Evolutionary conservation across 495 filamentous ascomycete genomes (phyloP).

Genomic region (Trichoderma asperelloides): DNA sequence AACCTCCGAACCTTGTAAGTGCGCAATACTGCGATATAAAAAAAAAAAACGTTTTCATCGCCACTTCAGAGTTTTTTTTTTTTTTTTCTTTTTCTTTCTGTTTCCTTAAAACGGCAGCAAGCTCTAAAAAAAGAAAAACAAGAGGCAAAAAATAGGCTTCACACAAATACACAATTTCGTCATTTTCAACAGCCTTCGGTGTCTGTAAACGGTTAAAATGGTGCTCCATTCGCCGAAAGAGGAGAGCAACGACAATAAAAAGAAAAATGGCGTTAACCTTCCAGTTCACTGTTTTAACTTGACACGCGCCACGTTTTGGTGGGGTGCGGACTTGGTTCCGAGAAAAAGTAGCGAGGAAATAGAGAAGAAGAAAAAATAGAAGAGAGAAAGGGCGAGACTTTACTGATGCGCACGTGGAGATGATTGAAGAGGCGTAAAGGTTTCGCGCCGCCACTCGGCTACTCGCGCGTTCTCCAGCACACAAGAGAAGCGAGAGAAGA

Average conservation of each 20-base stretch:
- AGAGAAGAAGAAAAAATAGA: neutral
- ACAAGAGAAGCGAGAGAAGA: neutral
- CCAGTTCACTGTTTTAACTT: neutral
- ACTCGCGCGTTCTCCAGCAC: neutral
- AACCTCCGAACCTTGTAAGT: too few relatives aligned
- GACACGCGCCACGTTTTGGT: neutral
- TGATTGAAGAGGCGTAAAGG: neutral
- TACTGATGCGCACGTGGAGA: neutral
- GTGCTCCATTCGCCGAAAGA: neutral
- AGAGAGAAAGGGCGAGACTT: neutral
- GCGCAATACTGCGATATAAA: too few relatives aligned
- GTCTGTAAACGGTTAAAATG: neutral
- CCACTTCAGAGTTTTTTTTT: too few relatives aligned
- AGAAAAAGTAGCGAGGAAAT: neutral
- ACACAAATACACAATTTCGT: too few relatives aligned
- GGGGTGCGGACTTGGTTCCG: too few relatives aligned
- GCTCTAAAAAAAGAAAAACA: too few relatives aligned
- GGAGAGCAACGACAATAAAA: neutral
- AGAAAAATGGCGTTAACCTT: neutral
- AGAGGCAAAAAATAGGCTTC: too few relatives aligned
- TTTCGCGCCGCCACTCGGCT: constrained; percentile 2
- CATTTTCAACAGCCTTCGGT: too few relatives aligned
- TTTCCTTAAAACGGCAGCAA: too few relatives aligned
- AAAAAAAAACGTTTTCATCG: too few relatives aligned
- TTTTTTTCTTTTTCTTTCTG: too few relatives aligned